Conservation (phyloP, 306 rosid genomes). For the Pterocarpus santalinus region DNA sequence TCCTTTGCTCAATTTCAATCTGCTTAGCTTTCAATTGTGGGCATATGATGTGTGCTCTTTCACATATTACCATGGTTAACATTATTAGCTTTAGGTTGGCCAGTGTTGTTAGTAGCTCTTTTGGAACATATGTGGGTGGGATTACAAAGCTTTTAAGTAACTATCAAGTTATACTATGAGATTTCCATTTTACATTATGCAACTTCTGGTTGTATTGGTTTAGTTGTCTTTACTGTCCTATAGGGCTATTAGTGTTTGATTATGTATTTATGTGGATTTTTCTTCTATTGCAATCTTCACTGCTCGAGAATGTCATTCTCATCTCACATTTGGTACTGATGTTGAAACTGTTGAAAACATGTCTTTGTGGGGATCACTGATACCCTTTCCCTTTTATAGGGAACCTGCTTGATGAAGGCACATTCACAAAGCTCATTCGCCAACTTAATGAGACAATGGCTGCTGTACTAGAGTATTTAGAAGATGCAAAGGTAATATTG, state of each 20-base stretch:
- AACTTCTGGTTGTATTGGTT: conserved; percentile 31
- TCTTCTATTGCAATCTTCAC: conserved; percentile 31
- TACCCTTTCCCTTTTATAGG: conserved; percentile 54
- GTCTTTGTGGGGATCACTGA: conserved; percentile 20
- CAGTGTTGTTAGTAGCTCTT: neutral
- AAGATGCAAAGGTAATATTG: conserved; percentile 83
- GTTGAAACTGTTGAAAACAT: conserved; percentile 21
- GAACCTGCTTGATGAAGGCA: conserved; percentile 66
- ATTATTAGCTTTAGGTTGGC: neutral
- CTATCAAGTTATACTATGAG: neutral
- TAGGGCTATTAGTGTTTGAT: neutral
- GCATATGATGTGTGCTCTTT: neutral
- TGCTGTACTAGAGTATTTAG: conserved; percentile 83
- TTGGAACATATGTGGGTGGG: neutral
- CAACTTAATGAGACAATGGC: conserved; percentile 86
- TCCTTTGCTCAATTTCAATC: conserved; percentile 35
- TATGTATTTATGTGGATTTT: neutral
- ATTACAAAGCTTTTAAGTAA: neutral
- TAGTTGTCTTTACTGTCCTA: conserved; percentile 13
- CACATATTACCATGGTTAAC: neutral
- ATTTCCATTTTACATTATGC: neutral
- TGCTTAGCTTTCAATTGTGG: conserved; percentile 4
- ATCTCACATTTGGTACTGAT: conserved; percentile 32
- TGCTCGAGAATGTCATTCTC: conserved; percentile 36
- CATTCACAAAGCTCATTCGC: conserved; percentile 61